Evolutionary conservation across 2,329 filamentous ascomycete species (phyloP).

Genomic region (Ceratocystis variospora): DNA sequence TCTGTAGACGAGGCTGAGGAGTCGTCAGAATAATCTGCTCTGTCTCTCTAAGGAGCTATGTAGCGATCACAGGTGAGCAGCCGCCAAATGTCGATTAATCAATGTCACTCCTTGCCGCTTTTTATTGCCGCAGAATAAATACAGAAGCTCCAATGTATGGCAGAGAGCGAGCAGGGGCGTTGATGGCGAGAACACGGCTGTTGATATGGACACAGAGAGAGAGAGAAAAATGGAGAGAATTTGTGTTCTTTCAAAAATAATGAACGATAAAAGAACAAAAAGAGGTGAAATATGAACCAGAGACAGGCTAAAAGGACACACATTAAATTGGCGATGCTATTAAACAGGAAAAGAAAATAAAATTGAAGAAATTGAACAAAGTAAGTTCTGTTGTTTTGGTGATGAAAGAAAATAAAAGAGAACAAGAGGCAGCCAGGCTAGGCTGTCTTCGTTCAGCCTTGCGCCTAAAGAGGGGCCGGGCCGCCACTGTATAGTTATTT

Average conservation of each 20-base stretch:
- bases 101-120: not conserved
- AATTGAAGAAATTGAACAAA: not conserved
- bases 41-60: too few species aligned
- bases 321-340: conserved; percentile 6
- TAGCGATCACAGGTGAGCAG: too few species aligned
- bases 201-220: not conserved
- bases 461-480: not conserved
- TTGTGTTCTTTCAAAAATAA: not conserved
- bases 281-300: not conserved
- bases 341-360: conserved; percentile 1
- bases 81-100: not conserved
- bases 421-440: not conserved
- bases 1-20: not conserved
- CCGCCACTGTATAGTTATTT: not conserved
- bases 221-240: not conserved
- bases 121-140: not conserved
- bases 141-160: not conserved
- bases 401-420: not conserved
- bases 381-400: not conserved
- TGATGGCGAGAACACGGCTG: not conserved
- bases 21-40: not conserved
- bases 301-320: not conserved
- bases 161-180: not conserved
- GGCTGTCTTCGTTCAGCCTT: not conserved
- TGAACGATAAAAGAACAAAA: not conserved